Evolutionary conservation across 1,284 basidiomycete species (phyloP).

Genomic region (Microstroma glucosiphilum): DNA sequence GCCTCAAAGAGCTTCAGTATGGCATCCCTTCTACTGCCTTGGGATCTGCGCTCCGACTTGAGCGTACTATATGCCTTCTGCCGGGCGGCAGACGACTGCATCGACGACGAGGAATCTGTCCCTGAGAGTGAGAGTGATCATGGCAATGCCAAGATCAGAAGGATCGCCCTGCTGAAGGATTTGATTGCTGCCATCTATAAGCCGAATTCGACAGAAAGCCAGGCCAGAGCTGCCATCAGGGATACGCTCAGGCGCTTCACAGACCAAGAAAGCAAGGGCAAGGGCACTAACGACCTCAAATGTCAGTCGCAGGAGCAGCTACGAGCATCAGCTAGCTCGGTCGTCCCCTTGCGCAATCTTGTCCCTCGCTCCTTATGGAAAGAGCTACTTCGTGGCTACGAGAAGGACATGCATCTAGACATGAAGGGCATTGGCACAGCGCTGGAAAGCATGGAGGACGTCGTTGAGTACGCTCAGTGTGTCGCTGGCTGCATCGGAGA

Average conservation of each 20-base stretch:
- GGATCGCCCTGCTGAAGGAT: conserved; percentile 18
- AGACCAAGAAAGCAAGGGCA: neutral
- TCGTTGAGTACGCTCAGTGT: conserved; percentile 40
- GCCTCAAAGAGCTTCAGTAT: conserved; percentile 38
- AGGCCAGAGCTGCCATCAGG: neutral
- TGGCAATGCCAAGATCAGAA: neutral
- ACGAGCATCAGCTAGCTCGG: conserved; percentile 25
- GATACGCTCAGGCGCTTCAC: neutral
- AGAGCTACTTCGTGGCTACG: conserved; percentile 39
- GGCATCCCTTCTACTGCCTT: conserved; percentile 34
- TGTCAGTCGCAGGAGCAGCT: conserved; percentile 12
- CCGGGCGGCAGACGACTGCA: conserved; percentile 35
- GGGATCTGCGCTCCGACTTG: conserved; percentile 40
- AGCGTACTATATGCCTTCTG: conserved; percentile 41
- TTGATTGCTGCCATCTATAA: conserved; percentile 25
- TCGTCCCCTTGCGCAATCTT: conserved; percentile 27
- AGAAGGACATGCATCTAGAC: conserved; percentile 25
- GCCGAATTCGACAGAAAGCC: neutral
- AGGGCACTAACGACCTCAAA: neutral
- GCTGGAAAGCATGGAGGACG: conserved; percentile 22
- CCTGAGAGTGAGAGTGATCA: too few relatives aligned
- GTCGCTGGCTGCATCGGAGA: conserved; percentile 41
- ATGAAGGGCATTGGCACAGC: conserved; percentile 7
- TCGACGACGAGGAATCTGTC: conserved; percentile 24
- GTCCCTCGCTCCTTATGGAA: conserved; percentile 32